Conservation (phyloP, 1,284 basidiomycete genomes). For the Cerrena zonata region DNA sequence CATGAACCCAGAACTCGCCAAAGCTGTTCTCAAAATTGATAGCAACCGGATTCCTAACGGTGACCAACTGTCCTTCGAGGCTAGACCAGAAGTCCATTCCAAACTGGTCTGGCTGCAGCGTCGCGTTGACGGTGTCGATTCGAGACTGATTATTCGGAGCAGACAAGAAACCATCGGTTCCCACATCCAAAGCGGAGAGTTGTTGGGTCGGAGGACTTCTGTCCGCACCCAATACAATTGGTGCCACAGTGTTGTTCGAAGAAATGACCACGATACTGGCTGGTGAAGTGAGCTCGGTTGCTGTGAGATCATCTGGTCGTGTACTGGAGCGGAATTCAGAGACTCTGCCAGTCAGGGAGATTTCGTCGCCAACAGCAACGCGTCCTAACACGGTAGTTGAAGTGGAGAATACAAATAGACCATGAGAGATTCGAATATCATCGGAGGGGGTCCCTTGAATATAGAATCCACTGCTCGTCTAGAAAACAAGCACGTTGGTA, state of each 20-base stretch:
- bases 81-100: conserved; percentile 63
- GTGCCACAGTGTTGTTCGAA: conserved; percentile 40
- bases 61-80: conserved; percentile 53
- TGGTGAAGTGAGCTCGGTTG: conserved; percentile 48
- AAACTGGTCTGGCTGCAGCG: conserved; percentile 42
- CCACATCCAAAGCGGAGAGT: conserved; percentile 45
- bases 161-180: conserved; percentile 47
- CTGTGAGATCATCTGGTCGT: conserved; percentile 40
- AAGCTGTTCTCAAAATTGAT: conserved; percentile 47
- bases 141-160: conserved; percentile 48
- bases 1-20: conserved; percentile 56
- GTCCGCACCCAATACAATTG: conserved; percentile 46
- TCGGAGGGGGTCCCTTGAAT: conserved; percentile 38
- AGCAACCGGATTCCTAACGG: conserved; percentile 42
- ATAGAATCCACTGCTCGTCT: conserved; percentile 42
- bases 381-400: conserved; percentile 35
- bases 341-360: conserved; percentile 44
- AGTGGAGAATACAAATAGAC: conserved; percentile 40
- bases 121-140: conserved; percentile 40
- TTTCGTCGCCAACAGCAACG: conserved; percentile 45
- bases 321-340: conserved; percentile 43
- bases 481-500: background rate
- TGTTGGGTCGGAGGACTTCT: conserved; percentile 47
- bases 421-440: conserved; percentile 41
- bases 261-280: conserved; percentile 44